Conservation (phyloP, 1,284 basidiomycete species). For the Puccinia coronata region DNA sequence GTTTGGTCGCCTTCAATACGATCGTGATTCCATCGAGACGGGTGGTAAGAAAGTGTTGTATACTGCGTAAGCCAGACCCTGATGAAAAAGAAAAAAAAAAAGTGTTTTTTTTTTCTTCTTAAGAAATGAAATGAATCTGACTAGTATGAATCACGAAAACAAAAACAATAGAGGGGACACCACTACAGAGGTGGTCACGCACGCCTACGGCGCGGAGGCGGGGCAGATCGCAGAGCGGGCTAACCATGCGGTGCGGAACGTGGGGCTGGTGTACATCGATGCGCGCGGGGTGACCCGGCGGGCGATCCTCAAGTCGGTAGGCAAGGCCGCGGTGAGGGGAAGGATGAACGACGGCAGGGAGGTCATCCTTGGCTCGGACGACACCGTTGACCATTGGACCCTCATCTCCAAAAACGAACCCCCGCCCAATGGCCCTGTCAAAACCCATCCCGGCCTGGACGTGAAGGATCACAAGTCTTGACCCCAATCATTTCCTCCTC, state of each 20-base stretch:
- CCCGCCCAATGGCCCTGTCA: background rate
- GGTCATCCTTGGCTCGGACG: slow-evolving; percentile 35
- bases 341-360: slow-evolving; percentile 53
- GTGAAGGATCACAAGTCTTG: background rate
- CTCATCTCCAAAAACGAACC: background rate
- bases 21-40: slow-evolving; percentile 58
- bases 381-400: slow-evolving; percentile 24
- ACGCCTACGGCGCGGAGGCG: slow-evolving; percentile 58
- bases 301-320: slow-evolving; percentile 57
- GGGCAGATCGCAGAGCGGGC: slow-evolving; percentile 54
- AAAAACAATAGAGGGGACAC: slow-evolving; percentile 54
- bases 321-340: slow-evolving; percentile 54
- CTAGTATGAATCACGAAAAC: slow-evolving; percentile 39
- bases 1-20: slow-evolving; percentile 57
- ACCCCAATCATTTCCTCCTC: background rate
- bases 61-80: slow-evolving; percentile 49
- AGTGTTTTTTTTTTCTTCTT: too few species aligned
- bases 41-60: slow-evolving; percentile 53
- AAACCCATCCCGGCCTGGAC: too few species aligned
- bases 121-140: background rate
- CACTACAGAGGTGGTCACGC: slow-evolving; percentile 57
- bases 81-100: too few species aligned
- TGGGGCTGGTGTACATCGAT: slow-evolving; percentile 58
- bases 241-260: slow-evolving; percentile 54
- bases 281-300: slow-evolving; percentile 56